Base-by-base conservation (phyloP, 2,329 filamentous ascomycete species). In the Epichloe hybrida region DNA sequence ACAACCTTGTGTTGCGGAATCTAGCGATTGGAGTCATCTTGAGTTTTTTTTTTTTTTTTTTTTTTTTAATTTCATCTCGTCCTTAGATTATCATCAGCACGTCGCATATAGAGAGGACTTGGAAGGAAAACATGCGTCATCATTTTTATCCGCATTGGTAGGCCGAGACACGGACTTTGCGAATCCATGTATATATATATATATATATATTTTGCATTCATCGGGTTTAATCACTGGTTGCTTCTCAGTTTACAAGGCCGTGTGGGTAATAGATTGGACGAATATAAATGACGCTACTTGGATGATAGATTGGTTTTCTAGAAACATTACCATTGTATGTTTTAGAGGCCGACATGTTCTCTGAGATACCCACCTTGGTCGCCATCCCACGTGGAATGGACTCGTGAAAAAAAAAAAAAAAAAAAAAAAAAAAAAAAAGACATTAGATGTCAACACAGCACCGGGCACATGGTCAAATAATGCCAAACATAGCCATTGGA, bases 91-190 rank as follows among this genome's bases (percentile, higher is more conserved):
- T 23, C 39, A 27, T 11, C 5, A 20, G n/a, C 12, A 13, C 17
- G 46, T 15, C 45, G 21, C 21, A 21, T 27, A 47, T 45, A 53
- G 21, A 49, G 47, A 27, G 40, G 34, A 12, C 35, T 21, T 49
- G 40, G 21, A 42, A n/a, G 17, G 39, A 9, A 12, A 39, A n/a
- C 21, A 9, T 20, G 40, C 31, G 20, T 38, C 17, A 44, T 37
- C 17, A 9, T 31, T 42, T 42, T 35, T 35, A 34, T 15, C 23
- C 12, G 42, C 42, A 34, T 44, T 23, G 42, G 23, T 11, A 7
- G 13, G 7, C 7, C 8, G 27, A 27, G 27, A 31, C 27, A 31
- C 8, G 4, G 27, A 31, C 27, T 31, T 31, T 9, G 8, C 27
- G 7, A 27, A 27, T 31, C 8, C 7, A 31, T 31, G 27, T 31